Conservation (phyloP, 1,284 basidiomycete species). For the Irpex lacteus region DNA sequence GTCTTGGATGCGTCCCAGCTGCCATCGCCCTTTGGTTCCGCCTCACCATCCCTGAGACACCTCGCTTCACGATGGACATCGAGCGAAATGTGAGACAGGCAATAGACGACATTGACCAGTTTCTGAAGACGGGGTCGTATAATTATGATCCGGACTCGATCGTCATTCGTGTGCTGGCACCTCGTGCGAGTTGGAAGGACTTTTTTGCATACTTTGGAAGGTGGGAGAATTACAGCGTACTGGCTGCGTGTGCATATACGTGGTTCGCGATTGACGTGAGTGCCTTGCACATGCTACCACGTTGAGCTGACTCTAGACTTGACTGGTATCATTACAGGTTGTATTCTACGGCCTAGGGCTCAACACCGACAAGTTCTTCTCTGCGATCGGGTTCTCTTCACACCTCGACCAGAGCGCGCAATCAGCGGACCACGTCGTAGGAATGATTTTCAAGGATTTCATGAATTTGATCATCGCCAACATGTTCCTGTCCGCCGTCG, state of each 20-base stretch:
- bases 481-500: conserved; percentile 26
- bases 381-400: conserved; percentile 47
- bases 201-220: conserved; percentile 60
- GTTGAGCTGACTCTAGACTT: conserved; percentile 12
- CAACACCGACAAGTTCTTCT: conserved; percentile 67
- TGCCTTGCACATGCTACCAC: conserved; percentile 7
- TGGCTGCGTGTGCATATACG: conserved; percentile 48
- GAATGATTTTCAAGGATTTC: conserved; percentile 27
- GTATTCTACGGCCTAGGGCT: conserved; percentile 82
- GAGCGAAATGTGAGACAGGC: conserved; percentile 76
- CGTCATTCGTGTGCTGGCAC: conserved; percentile 58
- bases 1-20: conserved; percentile 68
- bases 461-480: conserved; percentile 26
- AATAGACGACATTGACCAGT: conserved; percentile 62
- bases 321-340: conserved; percentile 43
- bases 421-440: neutral
- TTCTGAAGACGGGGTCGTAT: conserved; percentile 53
- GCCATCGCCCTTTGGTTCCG: conserved; percentile 73
- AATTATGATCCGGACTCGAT: conserved; percentile 55
- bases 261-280: conserved; percentile 67
- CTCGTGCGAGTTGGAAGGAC: conserved; percentile 62
- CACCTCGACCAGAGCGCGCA: neutral
- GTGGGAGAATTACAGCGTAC: conserved; percentile 60
- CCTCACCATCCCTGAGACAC: conserved; percentile 75
- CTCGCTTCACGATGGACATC: conserved; percentile 89